Evolutionary conservation across 768 basidiomycete species (phyloP), one percentile per base, ranked within the genome.

Genomic region (Amanita polypyramis): DNA sequence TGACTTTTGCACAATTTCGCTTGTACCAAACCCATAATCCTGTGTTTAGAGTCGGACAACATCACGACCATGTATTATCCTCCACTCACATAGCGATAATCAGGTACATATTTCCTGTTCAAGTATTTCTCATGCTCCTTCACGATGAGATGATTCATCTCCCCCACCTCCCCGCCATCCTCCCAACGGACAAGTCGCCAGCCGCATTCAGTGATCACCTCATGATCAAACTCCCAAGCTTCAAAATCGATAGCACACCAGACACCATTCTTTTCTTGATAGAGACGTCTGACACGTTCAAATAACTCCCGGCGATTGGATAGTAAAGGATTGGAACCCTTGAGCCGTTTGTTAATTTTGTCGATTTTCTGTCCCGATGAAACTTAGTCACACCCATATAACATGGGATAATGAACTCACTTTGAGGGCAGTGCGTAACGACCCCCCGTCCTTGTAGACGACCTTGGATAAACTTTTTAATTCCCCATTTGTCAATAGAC

Each of bases 221-320:
- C 74, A 56, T 88, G 84, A 36, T 88, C 85, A 35, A 63, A 62
- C 58, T 93, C 90, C 87, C 87, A 92, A 14, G 74, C 77, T 63
- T 92, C 90, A 52, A 92, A 82, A 60, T 92, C 90, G 43, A 91
- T 62, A 12, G 87, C 77, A 57, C 76, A 76, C 84, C 86, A 91
- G 3, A 76, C 74, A 35, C 85, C 88, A 20, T 61, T 70, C 58
- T 80, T 77, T 50, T 72, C 72, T 0, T 65, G 63, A 80, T 82
- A 90, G 45, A 79, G 68, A 2, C 70, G 60, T 14, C 87, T 79
- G 20, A 80, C 73, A 4, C 74, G 75, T 58, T 90, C 86, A 58
- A 91, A 91, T 11, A 69, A 57, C 45, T 76, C 65, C 7, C 86
- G 77, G 10, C 83, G 73, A 19, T 73, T 63, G 11, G 66, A 69